Base-by-base conservation (phyloP, 257 asterid genomes). In the Nicotiana tabacum region DNA sequence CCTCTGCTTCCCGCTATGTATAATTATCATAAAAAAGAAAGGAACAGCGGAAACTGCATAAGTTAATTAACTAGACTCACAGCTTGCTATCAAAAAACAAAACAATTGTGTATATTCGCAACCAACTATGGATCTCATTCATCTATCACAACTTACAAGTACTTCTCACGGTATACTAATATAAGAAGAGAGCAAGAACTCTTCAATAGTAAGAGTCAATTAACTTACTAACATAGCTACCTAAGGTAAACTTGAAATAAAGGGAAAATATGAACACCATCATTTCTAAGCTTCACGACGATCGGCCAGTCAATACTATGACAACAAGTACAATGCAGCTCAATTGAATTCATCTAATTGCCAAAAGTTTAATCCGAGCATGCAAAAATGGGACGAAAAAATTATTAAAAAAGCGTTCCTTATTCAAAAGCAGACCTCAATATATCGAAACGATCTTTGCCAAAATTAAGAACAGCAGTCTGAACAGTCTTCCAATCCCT, bases 401-500 rank as follows among this genome's bases (percentile, higher is more conserved):
- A 27, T 0, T 27, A 17, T 8, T 27, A 27, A 76, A 76, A 74
- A 13, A 2, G 43, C 2, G 15, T 51, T 76, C 29, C 51, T 76
- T 4, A 48, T n/a, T 2, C 16, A 29, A 79, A 58, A 58, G 37
- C 46, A 72, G 66, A 96, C 99, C 97, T 96, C 85, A 94, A 82
- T 51, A 96, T 90, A 90, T 96, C 99, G 56, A 96, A 96, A 51
- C 98, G 94, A 78, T 96, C 98, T 35, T 89, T 88, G 11, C 97
- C 98, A 55, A 96, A 94, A 87, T 94, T 96, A 84, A 93, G 83
- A 46, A 90, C 58, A 35, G 97, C 99, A 85, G 88, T 83, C 92
- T 90, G 95, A 82, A 94, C 97, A 64, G 94, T 90, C 89, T 74
- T 91, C 90, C 87, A 95, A 89, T 94, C 97, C 92, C 92, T 85